Evolutionary conservation across 2,329 filamentous ascomycete species (phyloP), one percentile per base, ranked within the genome.

Genomic region (Raffaelea arxii): DNA sequence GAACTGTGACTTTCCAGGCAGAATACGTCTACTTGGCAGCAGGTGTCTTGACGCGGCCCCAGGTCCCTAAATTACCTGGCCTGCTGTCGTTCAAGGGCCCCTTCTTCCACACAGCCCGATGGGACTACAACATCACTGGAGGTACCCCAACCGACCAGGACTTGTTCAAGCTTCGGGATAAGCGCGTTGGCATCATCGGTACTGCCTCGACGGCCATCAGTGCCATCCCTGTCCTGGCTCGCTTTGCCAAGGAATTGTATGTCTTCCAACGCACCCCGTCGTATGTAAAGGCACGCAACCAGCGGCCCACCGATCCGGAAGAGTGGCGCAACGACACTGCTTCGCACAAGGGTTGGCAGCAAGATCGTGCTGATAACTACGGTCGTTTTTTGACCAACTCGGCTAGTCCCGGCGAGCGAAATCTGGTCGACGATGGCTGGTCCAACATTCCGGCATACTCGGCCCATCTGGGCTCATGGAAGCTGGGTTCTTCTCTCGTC

Each of bases 41-140:
- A 1, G 70, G 69, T 2, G 50, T 68, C 3, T 51, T 72, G 4
- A 65, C 64, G 10, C 32, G 38, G 36, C 48, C 48, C 11, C 42
- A 48, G 39, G 78, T 80, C 0, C 68, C 75, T 44, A 78, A 72
- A 67, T 51, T 41, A 46, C 69, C 70, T 11, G 78, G 78, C 11
- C 67, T 80, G 49, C 67, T 76, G 16, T 70, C 66, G 18, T 84
- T 80, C 66, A 67, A 76, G 42, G 80, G 80, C n/a, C 58, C 67
- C 18, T 69, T 80, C 16, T 70, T 77, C 52, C 78, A 82, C 56
- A 74, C 75, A 0, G 76, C 74, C 1, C 74, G 74, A 58, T 80
- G 78, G 78, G 65, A 76, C 10, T 63, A 71, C 7, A 4, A 16
- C 12, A 22, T 41, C n/a, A 32, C 48, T 9, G 67, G 70, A 0